Conservation (phyloP, 371 early-diverging fungal species). For the Rhizopus microsporus region DNA sequence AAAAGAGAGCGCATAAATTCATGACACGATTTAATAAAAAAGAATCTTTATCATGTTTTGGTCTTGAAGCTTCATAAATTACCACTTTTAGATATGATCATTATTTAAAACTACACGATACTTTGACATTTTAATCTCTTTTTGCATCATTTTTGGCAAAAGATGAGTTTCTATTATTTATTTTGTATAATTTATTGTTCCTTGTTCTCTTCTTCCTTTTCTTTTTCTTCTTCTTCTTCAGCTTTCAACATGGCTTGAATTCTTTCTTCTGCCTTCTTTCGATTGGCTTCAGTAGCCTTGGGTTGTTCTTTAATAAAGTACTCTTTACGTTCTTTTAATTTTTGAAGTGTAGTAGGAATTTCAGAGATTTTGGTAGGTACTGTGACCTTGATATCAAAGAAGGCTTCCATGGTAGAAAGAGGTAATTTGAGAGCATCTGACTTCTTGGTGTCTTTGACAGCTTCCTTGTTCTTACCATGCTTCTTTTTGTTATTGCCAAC, state of each 20-base stretch:
- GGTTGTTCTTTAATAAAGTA: slow-evolving; percentile 78
- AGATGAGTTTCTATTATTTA: too few relatives aligned
- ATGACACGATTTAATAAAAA: too few relatives aligned
- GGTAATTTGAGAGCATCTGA: slow-evolving; percentile 75
- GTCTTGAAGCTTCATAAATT: too few relatives aligned
- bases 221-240: slow-evolving; percentile 41
- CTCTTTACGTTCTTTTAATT: slow-evolving; percentile 71
- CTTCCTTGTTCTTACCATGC: slow-evolving; percentile 34
- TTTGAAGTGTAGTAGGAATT: slow-evolving; percentile 69
- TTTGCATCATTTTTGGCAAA: too few relatives aligned
- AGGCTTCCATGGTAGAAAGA: slow-evolving; percentile 78
- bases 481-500: slow-evolving; percentile 61
- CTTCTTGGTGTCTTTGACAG: slow-evolving; percentile 66
- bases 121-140: too few relatives aligned
- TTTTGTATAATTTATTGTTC: neutral
- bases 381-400: slow-evolving; percentile 79
- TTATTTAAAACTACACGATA: too few relatives aligned
- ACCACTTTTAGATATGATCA: too few relatives aligned
- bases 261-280: slow-evolving; percentile 84
- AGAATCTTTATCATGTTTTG: too few relatives aligned
- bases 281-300: slow-evolving; percentile 80
- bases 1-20: too few relatives aligned
- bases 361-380: slow-evolving; percentile 77
- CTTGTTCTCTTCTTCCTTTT: neutral
- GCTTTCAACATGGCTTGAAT: slow-evolving; percentile 69